Evolutionary conservation across 129 eudicot species (phyloP).

Genomic region (Artemisia argyi): DNA sequence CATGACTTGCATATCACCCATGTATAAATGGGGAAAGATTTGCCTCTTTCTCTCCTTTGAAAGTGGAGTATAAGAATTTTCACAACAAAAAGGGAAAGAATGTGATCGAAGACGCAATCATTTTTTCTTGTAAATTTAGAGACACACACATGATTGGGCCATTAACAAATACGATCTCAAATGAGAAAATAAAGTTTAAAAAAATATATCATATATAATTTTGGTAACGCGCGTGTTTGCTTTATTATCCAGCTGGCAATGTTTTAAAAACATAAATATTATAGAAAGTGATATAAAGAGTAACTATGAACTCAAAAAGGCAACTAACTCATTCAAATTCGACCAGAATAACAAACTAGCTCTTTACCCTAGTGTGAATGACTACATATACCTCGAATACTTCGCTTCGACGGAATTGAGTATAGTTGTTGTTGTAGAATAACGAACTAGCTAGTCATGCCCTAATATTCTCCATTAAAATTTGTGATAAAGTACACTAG

Average conservation of each 20-base stretch:
- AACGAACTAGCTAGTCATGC: too few species aligned
- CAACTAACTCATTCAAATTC: neutral
- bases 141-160: constrained; percentile 12
- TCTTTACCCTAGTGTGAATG: too few species aligned
- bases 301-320: neutral
- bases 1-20: neutral
- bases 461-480: too few species aligned
- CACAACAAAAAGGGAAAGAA: neutral
- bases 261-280: neutral
- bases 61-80: neutral
- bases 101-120: neutral
- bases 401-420: too few species aligned
- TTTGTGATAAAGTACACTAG: too few species aligned
- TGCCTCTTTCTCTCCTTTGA: neutral
- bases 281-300: neutral
- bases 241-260: neutral
- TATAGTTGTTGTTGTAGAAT: too few species aligned
- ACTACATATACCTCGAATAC: too few species aligned
- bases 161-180: constrained; percentile 4
- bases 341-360: too few species aligned
- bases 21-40: constrained; percentile 19
- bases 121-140: neutral
- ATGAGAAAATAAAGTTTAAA: neutral
- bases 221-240: neutral
- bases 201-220: neutral